Percentiles rank a stretch among this genome's conserved stretches.
Conservation (phyloP, 2,329 filamentous ascomycete species). For the Hymenoscyphus occultus region DNA sequence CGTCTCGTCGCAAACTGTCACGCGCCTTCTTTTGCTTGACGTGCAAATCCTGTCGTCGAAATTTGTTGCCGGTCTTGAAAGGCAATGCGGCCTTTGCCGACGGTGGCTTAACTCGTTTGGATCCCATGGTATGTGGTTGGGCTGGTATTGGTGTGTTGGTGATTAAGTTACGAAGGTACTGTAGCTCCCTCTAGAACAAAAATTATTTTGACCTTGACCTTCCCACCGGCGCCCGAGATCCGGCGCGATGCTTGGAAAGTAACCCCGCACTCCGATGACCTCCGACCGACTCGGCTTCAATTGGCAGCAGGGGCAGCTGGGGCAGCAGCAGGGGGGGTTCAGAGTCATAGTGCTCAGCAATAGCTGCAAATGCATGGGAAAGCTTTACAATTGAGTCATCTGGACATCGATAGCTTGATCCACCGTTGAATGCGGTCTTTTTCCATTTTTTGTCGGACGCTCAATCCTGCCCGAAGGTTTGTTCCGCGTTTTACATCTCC, state of each 20-base stretch:
- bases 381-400: slow-evolving; percentile 20
- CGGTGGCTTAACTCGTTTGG: slow-evolving; percentile 42
- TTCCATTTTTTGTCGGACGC: slow-evolving; percentile 39
- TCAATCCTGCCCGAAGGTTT: slow-evolving; percentile 20
- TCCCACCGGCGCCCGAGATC: not conserved
- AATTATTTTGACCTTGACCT: not conserved
- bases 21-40: slow-evolving; percentile 75
- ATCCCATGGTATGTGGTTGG: slow-evolving; percentile 43
- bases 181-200: slow-evolving; percentile 4
- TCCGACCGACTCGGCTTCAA: not conserved
- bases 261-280: slow-evolving; percentile 8
- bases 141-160: slow-evolving; percentile 13
- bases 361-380: not conserved
- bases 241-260: not conserved
- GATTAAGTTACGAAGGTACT: not conserved
- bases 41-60: slow-evolving; percentile 73
- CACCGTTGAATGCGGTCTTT: slow-evolving; percentile 40
- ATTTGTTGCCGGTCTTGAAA: slow-evolving; percentile 69
- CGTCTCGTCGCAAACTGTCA: slow-evolving; percentile 71
- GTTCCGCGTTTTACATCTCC: slow-evolving; percentile 21
- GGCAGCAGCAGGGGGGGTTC: not conserved
- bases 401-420: slow-evolving; percentile 29
- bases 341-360: not conserved
- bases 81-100: slow-evolving; percentile 46
- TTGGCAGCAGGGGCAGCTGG: no score